Evolutionary conservation across 108 stramenopile genomes (phyloP).

Genomic region (Licmophora abbreviata): DNA sequence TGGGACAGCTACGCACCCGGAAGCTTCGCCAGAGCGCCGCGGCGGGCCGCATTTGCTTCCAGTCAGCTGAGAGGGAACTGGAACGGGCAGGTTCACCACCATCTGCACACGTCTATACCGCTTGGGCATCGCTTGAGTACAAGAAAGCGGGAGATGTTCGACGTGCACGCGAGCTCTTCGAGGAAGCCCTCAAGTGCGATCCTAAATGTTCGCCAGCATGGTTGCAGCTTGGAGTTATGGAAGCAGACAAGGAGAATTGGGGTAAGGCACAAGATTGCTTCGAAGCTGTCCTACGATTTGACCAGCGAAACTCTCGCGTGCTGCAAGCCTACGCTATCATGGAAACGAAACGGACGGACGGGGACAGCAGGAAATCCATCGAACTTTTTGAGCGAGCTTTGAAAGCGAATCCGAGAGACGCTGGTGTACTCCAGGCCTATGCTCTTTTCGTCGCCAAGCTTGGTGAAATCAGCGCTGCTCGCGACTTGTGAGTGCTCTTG

Average conservation of each 20-base stretch:
- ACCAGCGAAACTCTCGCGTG: constrained; percentile 77
- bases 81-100: constrained; percentile 44
- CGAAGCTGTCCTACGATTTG: constrained; percentile 70
- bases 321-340: constrained; percentile 87
- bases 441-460: constrained; percentile 75
- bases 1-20: constrained; percentile 77
- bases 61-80: constrained; percentile 67
- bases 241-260: constrained; percentile 67
- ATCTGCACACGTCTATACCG: constrained; percentile 73
- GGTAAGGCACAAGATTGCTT: constrained; percentile 67
- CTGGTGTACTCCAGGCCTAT: constrained; percentile 81
- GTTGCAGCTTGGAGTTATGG: constrained; percentile 80
- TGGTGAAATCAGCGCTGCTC: constrained; percentile 75
- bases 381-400: constrained; percentile 82
- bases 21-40: constrained; percentile 64
- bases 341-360: constrained; percentile 74
- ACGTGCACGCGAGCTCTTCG: constrained; percentile 52
- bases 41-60: constrained; percentile 70
- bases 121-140: constrained; percentile 82
- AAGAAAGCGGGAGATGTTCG: constrained; percentile 48
- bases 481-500: constrained; percentile 63
- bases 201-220: constrained; percentile 71
- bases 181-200: constrained; percentile 59
- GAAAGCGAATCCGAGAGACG: constrained; percentile 73
- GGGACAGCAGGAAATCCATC: constrained; percentile 64